phyloP scores from a whole-genome alignment of 1,284 basidiomycete species.

The Microbotryomycetes sp. region DNA sequence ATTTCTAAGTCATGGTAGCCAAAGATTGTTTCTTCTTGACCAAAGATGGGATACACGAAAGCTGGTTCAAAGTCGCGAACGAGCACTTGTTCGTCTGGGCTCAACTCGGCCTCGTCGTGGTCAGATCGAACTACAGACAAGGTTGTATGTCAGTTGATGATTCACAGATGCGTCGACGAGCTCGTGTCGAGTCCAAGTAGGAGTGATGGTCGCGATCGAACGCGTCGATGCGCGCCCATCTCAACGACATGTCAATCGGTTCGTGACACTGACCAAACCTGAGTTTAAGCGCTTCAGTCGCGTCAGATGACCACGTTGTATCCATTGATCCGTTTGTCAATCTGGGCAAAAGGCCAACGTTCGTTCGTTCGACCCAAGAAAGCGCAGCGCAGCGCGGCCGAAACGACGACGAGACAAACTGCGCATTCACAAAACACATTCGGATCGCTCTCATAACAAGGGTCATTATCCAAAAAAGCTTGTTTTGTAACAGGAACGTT shows the following conservation, averaged over 20 bases:
- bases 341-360: neutral
- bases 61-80: conserved; percentile 35
- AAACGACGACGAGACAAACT: too few relatives aligned
- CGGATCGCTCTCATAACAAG: too few relatives aligned
- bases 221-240: neutral
- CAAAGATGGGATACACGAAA: conserved; percentile 60
- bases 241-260: neutral
- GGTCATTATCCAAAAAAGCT: neutral
- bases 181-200: neutral
- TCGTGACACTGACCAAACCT: conserved; percentile 21
- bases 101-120: neutral
- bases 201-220: neutral
- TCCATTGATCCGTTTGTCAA: neutral
- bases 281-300: conserved; percentile 24
- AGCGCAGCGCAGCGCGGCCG: too few relatives aligned
- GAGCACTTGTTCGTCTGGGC: conserved; percentile 22
- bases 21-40: conserved; percentile 93
- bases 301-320: conserved; percentile 27
- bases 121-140: conserved; percentile 16
- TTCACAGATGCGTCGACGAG: neutral
- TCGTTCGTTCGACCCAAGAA: too few relatives aligned
- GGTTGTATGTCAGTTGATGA: too few relatives aligned
- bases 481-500: neutral
- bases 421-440: too few relatives aligned
- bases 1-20: conserved; percentile 79